A percentile compares a stretch with the other conserved stretches of the same genome.
phyloP scores from a whole-genome alignment of 106 monocot species.

The Acorus gramineus region DNA sequence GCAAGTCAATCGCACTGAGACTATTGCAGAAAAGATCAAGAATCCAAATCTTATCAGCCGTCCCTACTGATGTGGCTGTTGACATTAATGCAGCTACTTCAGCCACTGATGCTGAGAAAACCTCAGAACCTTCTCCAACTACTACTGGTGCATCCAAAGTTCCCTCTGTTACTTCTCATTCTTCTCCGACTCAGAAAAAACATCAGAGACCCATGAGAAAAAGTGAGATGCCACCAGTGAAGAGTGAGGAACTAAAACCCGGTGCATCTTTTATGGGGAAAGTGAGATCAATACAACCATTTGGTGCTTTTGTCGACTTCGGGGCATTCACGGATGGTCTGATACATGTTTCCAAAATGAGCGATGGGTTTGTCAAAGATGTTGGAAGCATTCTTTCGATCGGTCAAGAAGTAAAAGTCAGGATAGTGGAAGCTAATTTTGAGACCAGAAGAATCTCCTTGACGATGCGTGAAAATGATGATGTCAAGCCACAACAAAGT shows the following conservation, averaged over 20 bases:
- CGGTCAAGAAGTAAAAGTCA: slow-evolving; percentile 84
- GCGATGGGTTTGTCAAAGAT: slow-evolving; percentile 81
- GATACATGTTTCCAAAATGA: slow-evolving; percentile 86
- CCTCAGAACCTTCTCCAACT: slow-evolving; percentile 15
- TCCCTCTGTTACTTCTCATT: slow-evolving; percentile 8
- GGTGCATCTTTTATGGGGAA: slow-evolving; percentile 82
- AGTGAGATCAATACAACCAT: slow-evolving; percentile 92
- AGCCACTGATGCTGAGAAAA: slow-evolving; percentile 22
- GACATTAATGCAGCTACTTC: slow-evolving; percentile 51
- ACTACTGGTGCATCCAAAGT: slow-evolving; percentile 17
- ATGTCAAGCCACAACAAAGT: slow-evolving; percentile 24
- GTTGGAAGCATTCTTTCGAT: slow-evolving; percentile 51
- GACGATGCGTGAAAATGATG: slow-evolving; percentile 66
- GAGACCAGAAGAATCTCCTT: slow-evolving; percentile 76
- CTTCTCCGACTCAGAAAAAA: slow-evolving; percentile 16
- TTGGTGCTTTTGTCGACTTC: slow-evolving; percentile 90
- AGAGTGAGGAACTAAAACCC: slow-evolving; percentile 64
- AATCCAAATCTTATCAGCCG: slow-evolving; percentile 32
- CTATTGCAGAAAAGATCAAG: slow-evolving; percentile 26
- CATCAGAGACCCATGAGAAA: slow-evolving; percentile 38
- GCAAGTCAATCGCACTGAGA: slow-evolving; percentile 19
- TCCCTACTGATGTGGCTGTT: slow-evolving; percentile 51
- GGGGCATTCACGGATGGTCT: slow-evolving; percentile 88
- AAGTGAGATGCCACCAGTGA: slow-evolving; percentile 81
- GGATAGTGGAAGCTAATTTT: slow-evolving; percentile 66